Conservation (phyloP, 345 rosid species). For the Isatis tinctoria region DNA sequence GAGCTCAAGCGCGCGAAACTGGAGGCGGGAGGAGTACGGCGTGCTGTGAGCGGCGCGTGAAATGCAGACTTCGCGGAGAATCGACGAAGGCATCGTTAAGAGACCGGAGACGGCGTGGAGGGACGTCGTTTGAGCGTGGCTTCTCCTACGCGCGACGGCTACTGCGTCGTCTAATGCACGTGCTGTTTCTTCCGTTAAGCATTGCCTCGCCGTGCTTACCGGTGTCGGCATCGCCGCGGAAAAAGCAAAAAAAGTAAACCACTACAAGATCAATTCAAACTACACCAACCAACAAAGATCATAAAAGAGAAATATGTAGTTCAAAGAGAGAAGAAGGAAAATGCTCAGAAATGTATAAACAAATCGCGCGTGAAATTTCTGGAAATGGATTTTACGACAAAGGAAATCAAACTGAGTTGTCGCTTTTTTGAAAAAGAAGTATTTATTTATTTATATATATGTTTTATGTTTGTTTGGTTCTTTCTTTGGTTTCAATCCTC, state of each 20-base stretch:
- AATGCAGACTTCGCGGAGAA: conserved; percentile 57
- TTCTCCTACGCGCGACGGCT: conserved; percentile 53
- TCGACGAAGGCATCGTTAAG: conserved; percentile 45
- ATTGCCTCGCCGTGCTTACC: conserved; percentile 54
- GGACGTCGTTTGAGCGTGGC: conserved; percentile 67
- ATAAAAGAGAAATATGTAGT: background rate
- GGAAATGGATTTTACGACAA: conserved; percentile 15
- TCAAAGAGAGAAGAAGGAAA: background rate
- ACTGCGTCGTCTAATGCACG: conserved; percentile 66
- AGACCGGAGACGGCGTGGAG: conserved; percentile 67
- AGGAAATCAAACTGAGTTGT: conserved; percentile 14
- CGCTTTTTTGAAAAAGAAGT: conserved; percentile 23
- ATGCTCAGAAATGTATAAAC: background rate
- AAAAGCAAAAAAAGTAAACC: background rate
- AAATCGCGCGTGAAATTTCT: conserved; percentile 15
- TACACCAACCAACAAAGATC: conserved; percentile 13
- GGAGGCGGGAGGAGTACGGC: conserved; percentile 46
- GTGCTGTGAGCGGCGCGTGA: conserved; percentile 45
- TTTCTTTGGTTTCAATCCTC: conserved; percentile 17
- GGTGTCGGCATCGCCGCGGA: conserved; percentile 65
- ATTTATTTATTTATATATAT: background rate
- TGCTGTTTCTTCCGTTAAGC: conserved; percentile 62
- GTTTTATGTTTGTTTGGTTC: background rate
- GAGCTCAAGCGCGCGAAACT: conserved; percentile 63
- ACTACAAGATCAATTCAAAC: background rate